phyloP scores from a whole-genome alignment of 768 basidiomycete genomes.

The Grammothele lineata region DNA sequence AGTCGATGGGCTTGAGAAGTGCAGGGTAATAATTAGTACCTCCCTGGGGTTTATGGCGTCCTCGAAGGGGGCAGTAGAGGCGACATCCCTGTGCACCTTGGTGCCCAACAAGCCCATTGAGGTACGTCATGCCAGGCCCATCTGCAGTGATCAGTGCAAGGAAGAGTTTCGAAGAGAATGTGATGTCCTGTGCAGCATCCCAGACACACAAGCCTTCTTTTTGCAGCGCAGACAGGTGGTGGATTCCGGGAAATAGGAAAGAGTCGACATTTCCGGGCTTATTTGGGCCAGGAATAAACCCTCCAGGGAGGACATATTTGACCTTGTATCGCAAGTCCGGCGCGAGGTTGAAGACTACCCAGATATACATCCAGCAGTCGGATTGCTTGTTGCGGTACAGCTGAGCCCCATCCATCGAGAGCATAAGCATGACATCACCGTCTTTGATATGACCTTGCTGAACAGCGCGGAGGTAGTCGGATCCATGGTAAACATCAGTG shows the following conservation, averaged over 20 bases:
- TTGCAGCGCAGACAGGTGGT: constrained; percentile 25
- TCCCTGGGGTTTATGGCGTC: constrained; percentile 24
- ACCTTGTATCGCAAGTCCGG: constrained; percentile 28
- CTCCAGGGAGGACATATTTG: constrained; percentile 24
- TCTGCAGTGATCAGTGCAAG: constrained; percentile 10
- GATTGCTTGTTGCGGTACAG: constrained; percentile 28
- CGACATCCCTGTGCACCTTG: constrained; percentile 33
- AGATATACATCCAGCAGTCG: constrained; percentile 31
- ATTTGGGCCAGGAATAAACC: constrained; percentile 27
- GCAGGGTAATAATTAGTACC: constrained; percentile 32
- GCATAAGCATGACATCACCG: constrained; percentile 21
- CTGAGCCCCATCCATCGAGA: constrained; percentile 25
- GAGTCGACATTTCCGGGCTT: constrained; percentile 29
- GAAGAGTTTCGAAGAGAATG: background rate
- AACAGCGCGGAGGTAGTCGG: constrained; percentile 26
- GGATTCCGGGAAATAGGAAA: constrained; percentile 26
- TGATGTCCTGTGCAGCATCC: constrained; percentile 16
- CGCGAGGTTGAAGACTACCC: constrained; percentile 22
- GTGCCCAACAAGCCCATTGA: constrained; percentile 34
- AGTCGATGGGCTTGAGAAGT: constrained; percentile 22
- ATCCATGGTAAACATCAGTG: constrained; percentile 16
- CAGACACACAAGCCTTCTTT: constrained; percentile 26
- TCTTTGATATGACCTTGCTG: constrained; percentile 14
- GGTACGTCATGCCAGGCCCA: constrained; percentile 9
- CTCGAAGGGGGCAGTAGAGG: constrained; percentile 27